Evolutionary conservation across 164 flowering plant species (phyloP).

Genomic region (Aristolochia contorta): DNA sequence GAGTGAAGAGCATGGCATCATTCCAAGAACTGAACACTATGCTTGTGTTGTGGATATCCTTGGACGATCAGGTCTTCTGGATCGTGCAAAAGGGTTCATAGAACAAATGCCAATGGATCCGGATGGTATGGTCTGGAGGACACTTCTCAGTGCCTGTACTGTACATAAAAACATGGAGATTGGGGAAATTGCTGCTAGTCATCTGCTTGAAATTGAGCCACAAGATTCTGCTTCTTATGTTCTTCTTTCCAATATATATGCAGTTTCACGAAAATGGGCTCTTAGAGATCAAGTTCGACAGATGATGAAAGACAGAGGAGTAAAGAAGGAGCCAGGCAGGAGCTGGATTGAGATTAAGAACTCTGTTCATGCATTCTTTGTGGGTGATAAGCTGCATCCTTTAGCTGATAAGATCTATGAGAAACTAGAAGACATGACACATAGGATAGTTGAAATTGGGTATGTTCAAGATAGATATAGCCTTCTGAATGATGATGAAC

Average conservation of each 20-base stretch:
- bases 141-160: slow-evolving; percentile 25
- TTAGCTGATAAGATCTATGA: slow-evolving; percentile 20
- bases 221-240: slow-evolving; percentile 27
- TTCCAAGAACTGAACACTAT: slow-evolving; percentile 22
- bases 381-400: slow-evolving; percentile 27
- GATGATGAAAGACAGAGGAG: slow-evolving; percentile 26
- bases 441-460: slow-evolving; percentile 16
- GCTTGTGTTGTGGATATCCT: slow-evolving; percentile 26
- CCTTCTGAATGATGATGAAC: slow-evolving; percentile 19
- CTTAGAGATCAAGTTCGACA: slow-evolving; percentile 19
- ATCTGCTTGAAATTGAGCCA: slow-evolving; percentile 24
- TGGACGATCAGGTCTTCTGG: slow-evolving; percentile 26
- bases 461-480: slow-evolving; percentile 19
- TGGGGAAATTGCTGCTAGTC: slow-evolving; percentile 23
- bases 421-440: slow-evolving; percentile 17
- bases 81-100: slow-evolving; percentile 18
- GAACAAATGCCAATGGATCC: slow-evolving; percentile 23
- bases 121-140: slow-evolving; percentile 31
- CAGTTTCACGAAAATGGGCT: slow-evolving; percentile 23
- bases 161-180: slow-evolving; percentile 24
- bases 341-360: slow-evolving; percentile 29
- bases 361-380: slow-evolving; percentile 25
- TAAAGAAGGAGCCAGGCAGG: slow-evolving; percentile 28
- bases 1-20: slow-evolving; percentile 15
- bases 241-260: slow-evolving; percentile 27